These are phyloP conservation scores for Cercospora berteroae DNA, from an alignment of 2,329 filamentous ascomycete genomes.

Conservation along the genomic window DNA sequence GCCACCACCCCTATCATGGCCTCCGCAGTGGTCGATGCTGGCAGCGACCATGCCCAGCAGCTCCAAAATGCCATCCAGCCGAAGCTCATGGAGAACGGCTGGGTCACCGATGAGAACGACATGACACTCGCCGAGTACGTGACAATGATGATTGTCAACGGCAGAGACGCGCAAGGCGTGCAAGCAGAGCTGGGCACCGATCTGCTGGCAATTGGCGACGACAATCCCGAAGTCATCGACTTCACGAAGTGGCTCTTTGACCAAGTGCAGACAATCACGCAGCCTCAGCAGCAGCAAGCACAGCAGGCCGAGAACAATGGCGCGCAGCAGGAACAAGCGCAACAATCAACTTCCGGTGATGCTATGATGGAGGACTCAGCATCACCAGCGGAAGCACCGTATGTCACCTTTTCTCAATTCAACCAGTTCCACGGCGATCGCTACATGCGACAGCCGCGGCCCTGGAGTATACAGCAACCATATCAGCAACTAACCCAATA, in stretches of 20 bases:
- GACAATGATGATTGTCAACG: constrained; percentile 93
- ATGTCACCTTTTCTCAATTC: constrained; percentile 31
- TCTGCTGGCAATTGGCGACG: constrained; percentile 74
- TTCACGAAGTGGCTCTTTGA: constrained; percentile 95
- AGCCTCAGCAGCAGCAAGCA: constrained; percentile 32
- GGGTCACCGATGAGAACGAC: constrained; percentile 78
- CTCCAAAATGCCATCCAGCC: constrained; percentile 80
- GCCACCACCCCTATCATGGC: constrained; percentile 58
- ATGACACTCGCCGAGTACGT: constrained; percentile 92
- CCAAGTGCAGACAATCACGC: constrained; percentile 68
- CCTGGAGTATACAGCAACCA: background rate
- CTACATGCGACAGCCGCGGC: background rate
- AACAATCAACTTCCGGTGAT: constrained; percentile 46
- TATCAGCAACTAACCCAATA: constrained; percentile 20
- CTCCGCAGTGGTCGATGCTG: constrained; percentile 58
- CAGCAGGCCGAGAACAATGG: constrained; percentile 16
- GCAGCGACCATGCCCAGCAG: constrained; percentile 80
- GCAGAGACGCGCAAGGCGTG: constrained; percentile 88
- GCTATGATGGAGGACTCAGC: constrained; percentile 67
- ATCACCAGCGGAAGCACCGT: constrained; percentile 44
- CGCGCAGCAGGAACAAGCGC: background rate
- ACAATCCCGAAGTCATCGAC: constrained; percentile 76
- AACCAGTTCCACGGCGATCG: background rate
- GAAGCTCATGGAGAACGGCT: constrained; percentile 89
- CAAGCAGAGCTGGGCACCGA: constrained; percentile 84